These are phyloP conservation scores for Ophiobolus disseminans DNA, from an alignment of 2,329 filamentous ascomycete species.

Conservation along the genomic window DNA sequence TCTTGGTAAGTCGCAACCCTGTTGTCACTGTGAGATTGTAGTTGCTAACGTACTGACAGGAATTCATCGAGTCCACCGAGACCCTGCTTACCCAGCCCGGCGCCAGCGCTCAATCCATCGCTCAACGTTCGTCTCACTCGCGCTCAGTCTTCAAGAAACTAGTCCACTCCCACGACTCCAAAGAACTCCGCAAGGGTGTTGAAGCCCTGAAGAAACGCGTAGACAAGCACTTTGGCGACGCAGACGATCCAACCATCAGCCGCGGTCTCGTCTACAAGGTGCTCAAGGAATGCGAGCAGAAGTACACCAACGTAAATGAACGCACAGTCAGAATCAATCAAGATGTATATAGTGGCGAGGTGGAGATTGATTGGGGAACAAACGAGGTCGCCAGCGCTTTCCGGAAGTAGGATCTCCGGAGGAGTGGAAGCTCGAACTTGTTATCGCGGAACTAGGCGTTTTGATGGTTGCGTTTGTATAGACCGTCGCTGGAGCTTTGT, in stretches of 20 bases:
- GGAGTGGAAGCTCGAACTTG: constrained; percentile 21
- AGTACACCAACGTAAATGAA: constrained; percentile 63
- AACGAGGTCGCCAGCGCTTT: constrained; percentile 42
- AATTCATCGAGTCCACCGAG: constrained; percentile 90
- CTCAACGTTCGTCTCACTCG: constrained; percentile 81
- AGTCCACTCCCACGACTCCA: constrained; percentile 77
- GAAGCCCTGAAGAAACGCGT: constrained; percentile 88
- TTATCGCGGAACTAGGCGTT: too few relatives aligned
- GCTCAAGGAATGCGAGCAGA: constrained; percentile 64
- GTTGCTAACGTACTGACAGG: constrained; percentile 51
- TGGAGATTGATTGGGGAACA: constrained; percentile 50
- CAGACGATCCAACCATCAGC: constrained; percentile 74
- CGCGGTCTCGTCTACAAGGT: constrained; percentile 66
- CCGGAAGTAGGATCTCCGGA: constrained; percentile 30
- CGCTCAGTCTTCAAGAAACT: constrained; percentile 87
- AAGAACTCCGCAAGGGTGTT: constrained; percentile 88
- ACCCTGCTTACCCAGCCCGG: constrained; percentile 66
- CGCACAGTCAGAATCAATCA: constrained; percentile 52
- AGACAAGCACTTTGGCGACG: constrained; percentile 96
- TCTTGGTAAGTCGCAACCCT: constrained; percentile 62
- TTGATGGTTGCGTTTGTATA: constrained; percentile 11
- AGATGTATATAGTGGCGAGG: constrained; percentile 55
- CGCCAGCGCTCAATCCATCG: constrained; percentile 65
- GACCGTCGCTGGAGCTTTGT: not conserved
- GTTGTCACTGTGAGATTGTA: not conserved